phyloP scores from a whole-genome alignment of 768 basidiomycete genomes.

The Mycena galericulata region DNA sequence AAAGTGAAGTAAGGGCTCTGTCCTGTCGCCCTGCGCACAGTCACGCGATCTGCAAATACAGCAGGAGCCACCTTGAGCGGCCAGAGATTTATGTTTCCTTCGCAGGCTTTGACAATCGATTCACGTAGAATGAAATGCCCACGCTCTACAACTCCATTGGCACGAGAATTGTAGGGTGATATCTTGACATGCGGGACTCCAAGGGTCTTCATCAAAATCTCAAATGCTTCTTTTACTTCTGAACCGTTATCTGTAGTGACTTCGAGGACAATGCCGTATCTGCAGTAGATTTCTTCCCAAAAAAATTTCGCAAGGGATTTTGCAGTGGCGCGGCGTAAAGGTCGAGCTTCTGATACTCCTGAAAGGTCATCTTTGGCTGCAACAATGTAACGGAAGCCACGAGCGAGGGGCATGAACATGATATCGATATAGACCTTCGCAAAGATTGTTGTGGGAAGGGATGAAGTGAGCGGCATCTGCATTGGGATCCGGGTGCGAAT shows the following conservation, averaged over 20 bases:
- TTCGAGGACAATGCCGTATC: constrained; percentile 40
- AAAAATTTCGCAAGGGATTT: constrained; percentile 41
- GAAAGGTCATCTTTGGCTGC: constrained; percentile 44
- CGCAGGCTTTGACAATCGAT: constrained; percentile 6
- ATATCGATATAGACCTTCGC: constrained; percentile 38
- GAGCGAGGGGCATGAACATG: constrained; percentile 39
- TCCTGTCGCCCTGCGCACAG: constrained; percentile 29
- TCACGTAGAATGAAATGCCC: constrained; percentile 8
- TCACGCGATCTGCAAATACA: constrained; percentile 32
- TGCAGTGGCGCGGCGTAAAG: constrained; percentile 23
- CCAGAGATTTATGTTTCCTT: constrained; percentile 14
- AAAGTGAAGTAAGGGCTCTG: constrained; percentile 37
- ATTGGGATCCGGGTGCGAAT: constrained; percentile 16
- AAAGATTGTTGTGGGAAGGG: constrained; percentile 28
- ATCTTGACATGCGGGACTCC: constrained; percentile 18
- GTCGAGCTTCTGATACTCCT: constrained; percentile 37
- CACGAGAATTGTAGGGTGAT: constrained; percentile 9
- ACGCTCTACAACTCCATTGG: constrained; percentile 2
- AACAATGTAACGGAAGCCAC: constrained; percentile 39
- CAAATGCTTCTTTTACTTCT: constrained; percentile 34
- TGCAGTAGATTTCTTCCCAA: constrained; percentile 46
- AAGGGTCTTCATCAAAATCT: background rate
- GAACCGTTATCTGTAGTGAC: constrained; percentile 47
- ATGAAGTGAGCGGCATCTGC: constrained; percentile 25
- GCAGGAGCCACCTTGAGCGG: constrained; percentile 3